phyloP scores from a whole-genome alignment of 2,329 filamentous ascomycete genomes.

The Aureobasidium sp. region DNA sequence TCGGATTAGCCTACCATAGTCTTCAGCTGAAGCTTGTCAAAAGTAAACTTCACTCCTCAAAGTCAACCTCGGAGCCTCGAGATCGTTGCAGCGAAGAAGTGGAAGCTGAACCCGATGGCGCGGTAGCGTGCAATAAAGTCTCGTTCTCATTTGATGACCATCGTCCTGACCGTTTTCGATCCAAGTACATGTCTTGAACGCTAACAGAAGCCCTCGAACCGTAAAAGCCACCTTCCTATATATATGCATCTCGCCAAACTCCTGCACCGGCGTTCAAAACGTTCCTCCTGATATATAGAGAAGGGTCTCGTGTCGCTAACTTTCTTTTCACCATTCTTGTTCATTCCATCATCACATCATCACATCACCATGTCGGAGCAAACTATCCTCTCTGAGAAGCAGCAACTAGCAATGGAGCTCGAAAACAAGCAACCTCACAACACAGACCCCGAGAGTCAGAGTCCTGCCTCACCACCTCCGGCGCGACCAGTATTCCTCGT shows the following conservation, averaged over 20 bases:
- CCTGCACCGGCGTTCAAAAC: neutral
- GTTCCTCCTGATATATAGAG: neutral
- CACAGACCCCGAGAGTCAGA: conserved; percentile 7
- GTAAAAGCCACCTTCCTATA: conserved; percentile 5
- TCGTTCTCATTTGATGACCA: conserved; percentile 11
- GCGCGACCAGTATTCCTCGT: conserved; percentile 6
- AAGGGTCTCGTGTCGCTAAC: too few species aligned
- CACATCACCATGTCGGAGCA: conserved; percentile 1
- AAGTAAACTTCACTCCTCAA: conserved; percentile 4
- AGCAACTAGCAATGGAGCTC: neutral
- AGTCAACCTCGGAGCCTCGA: conserved; percentile 1
- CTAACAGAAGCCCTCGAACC: neutral
- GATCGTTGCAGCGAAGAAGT: conserved; percentile 7
- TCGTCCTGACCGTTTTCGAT: neutral
- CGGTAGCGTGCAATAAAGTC: conserved; percentile 10
- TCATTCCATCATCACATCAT: neutral
- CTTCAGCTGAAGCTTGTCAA: neutral
- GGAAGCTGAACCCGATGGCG: conserved; percentile 8
- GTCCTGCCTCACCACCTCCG: neutral
- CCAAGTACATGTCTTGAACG: conserved; percentile 13
- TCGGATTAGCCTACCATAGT: neutral
- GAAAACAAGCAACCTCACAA: neutral
- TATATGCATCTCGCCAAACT: conserved; percentile 3
- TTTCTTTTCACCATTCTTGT: neutral
- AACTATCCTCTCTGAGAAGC: conserved; percentile 11